phyloP scores from a whole-genome alignment of 176 grass and related monocot species.

The Eremochloa ophiuroides region DNA sequence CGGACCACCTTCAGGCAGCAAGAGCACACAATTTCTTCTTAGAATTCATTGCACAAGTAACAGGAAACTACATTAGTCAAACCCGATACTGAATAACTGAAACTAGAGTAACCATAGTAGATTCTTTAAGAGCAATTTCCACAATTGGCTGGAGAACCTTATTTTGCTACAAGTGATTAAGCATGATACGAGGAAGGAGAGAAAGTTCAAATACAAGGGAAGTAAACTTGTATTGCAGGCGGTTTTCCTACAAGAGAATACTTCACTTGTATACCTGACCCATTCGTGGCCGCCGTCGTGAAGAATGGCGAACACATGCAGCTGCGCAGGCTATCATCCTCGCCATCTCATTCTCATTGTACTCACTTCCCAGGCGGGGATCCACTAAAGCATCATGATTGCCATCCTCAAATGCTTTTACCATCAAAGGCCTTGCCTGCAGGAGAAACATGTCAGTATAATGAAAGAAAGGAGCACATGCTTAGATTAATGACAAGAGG shows the following conservation, averaged over 20 bases:
- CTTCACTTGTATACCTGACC: constrained; percentile 51
- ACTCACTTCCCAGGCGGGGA: constrained; percentile 54
- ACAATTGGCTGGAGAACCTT: not conserved
- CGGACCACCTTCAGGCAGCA: constrained; percentile 52
- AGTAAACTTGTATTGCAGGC: not conserved
- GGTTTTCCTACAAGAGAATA: not conserved
- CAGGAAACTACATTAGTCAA: not conserved
- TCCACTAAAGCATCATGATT: constrained; percentile 75
- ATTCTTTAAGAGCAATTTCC: not conserved
- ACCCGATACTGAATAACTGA: not conserved
- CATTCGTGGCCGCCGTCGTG: constrained; percentile 69
- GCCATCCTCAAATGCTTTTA: constrained; percentile 56
- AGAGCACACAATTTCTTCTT: not conserved
- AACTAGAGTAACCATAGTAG: not conserved
- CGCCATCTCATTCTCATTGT: constrained; percentile 65
- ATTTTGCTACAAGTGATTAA: not conserved
- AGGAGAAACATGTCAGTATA: not conserved
- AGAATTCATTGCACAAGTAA: not conserved
- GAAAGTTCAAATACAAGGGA: not conserved
- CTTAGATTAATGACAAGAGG: not conserved
- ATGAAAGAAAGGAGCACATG: not conserved
- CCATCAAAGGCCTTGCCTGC: constrained; percentile 88
- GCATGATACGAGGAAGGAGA: not conserved
- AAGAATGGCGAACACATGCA: constrained; percentile 85
- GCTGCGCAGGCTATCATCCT: constrained; percentile 91